These are phyloP conservation scores for Diaporthe citrichinensis DNA, from an alignment of 2,329 filamentous ascomycete genomes.

Conservation along the genomic window DNA sequence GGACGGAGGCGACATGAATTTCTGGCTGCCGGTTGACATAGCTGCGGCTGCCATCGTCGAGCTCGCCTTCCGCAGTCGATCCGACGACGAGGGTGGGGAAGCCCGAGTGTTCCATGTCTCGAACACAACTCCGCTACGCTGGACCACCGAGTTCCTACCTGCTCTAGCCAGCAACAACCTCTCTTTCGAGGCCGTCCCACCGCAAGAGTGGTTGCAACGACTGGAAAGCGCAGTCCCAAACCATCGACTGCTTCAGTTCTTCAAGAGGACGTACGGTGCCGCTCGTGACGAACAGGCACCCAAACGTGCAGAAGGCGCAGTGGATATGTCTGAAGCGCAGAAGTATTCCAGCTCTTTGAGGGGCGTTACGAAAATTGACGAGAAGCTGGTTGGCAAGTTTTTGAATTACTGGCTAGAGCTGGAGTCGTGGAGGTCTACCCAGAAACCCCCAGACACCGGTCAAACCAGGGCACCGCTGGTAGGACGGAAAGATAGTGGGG, in stretches of 20 bases:
- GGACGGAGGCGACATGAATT: not conserved
- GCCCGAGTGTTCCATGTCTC: constrained; percentile 21
- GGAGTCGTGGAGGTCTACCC: constrained; percentile 1
- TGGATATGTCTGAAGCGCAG: not conserved
- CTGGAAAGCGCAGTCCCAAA: constrained; percentile 62
- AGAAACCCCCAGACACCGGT: too few species aligned
- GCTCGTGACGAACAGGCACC: not conserved
- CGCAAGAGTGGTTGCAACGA: constrained; percentile 59
- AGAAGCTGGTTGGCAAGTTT: not conserved
- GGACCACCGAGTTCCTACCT: constrained; percentile 67
- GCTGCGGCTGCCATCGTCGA: constrained; percentile 22
- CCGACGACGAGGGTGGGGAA: not conserved
- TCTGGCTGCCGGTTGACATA: constrained; percentile 30
- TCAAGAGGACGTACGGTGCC: constrained; percentile 6
- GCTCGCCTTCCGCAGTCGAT: constrained; percentile 12
- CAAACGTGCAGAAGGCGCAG: not conserved
- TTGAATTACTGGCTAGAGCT: not conserved
- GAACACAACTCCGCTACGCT: constrained; percentile 46
- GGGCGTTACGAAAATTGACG: not conserved
- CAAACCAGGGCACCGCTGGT: not conserved
- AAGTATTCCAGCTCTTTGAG: not conserved
- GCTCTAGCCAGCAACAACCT: constrained; percentile 60
- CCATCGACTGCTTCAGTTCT: constrained; percentile 57
- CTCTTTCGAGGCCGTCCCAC: constrained; percentile 57
- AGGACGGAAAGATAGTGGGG: not conserved